Evolutionary conservation across 345 rosid species (phyloP).

Genomic region (Sisymbrium altissimum): DNA sequence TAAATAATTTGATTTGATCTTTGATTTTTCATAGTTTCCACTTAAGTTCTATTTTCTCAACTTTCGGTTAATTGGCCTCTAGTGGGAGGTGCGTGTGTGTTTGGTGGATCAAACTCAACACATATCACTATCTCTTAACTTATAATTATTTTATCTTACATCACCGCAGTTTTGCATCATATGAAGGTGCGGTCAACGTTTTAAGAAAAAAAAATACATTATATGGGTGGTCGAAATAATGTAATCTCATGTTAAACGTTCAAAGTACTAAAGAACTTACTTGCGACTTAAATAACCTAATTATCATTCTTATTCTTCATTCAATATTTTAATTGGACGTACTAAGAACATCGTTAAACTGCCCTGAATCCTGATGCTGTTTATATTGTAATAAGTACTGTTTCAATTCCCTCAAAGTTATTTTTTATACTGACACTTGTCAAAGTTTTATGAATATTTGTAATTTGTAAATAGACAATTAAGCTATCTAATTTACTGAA

Average conservation of each 20-base stretch:
- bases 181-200: not conserved
- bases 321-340: too few relatives aligned
- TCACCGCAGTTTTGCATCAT: not conserved
- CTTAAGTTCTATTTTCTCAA: constrained; percentile 10
- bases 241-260: not conserved
- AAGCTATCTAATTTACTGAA: not conserved
- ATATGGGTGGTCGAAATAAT: too few relatives aligned
- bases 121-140: constrained; percentile 16
- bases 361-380: too few relatives aligned
- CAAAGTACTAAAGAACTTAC: not conserved
- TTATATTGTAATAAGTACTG: not conserved
- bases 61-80: constrained; percentile 17
- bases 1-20: not conserved
- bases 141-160: not conserved
- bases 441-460: not conserved
- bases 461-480: not conserved
- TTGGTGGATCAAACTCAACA: constrained; percentile 19
- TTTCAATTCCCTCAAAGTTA: not conserved
- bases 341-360: too few relatives aligned
- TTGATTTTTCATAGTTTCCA: not conserved
- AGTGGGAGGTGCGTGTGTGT: constrained; percentile 23
- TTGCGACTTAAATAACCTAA: not conserved
- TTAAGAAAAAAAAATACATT: not conserved
- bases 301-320: too few relatives aligned
- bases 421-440: not conserved